phyloP scores from a whole-genome alignment of 2,329 filamentous ascomycete genomes.

The Chalaropsis ovoidea region DNA sequence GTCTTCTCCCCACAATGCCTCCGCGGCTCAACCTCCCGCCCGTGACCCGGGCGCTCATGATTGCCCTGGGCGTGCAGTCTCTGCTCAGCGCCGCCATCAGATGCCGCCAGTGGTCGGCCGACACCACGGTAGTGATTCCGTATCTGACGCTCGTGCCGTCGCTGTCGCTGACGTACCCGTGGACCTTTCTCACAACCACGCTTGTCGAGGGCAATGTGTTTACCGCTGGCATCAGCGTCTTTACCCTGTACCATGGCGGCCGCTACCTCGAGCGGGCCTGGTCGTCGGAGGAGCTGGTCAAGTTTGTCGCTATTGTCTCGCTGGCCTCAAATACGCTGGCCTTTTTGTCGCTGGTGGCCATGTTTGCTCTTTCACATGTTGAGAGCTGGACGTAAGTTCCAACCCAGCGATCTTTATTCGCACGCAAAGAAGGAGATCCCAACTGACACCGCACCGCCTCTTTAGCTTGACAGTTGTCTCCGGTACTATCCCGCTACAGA shows the following conservation, averaged over 20 bases:
- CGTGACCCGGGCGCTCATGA: conserved; percentile 72
- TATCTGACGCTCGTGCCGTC: conserved; percentile 83
- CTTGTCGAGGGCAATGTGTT: conserved; percentile 91
- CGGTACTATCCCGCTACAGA: conserved; percentile 80
- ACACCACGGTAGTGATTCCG: conserved; percentile 61
- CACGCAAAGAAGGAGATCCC: not conserved
- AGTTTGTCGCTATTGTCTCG: conserved; percentile 69
- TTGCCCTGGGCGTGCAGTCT: conserved; percentile 64
- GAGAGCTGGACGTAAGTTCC: conserved; percentile 56
- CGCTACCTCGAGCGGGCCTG: conserved; percentile 92
- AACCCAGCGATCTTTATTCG: not conserved
- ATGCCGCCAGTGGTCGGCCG: conserved; percentile 56
- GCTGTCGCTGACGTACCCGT: conserved; percentile 76
- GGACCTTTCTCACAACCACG: conserved; percentile 79
- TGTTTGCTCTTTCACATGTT: conserved; percentile 59
- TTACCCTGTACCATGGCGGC: conserved; percentile 81
- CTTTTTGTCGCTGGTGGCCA: conserved; percentile 62
- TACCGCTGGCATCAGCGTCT: conserved; percentile 64
- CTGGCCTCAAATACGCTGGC: conserved; percentile 71
- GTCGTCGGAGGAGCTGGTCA: conserved; percentile 84
- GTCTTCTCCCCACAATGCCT: conserved; percentile 47
- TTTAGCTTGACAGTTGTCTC: conserved; percentile 70
- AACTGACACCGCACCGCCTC: conserved; percentile 27
- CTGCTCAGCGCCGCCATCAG: conserved; percentile 71
- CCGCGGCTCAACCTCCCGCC: conserved; percentile 85